Conservation (phyloP, 2,329 filamentous ascomycete genomes). For the Pseudogymnoascus sp. region DNA sequence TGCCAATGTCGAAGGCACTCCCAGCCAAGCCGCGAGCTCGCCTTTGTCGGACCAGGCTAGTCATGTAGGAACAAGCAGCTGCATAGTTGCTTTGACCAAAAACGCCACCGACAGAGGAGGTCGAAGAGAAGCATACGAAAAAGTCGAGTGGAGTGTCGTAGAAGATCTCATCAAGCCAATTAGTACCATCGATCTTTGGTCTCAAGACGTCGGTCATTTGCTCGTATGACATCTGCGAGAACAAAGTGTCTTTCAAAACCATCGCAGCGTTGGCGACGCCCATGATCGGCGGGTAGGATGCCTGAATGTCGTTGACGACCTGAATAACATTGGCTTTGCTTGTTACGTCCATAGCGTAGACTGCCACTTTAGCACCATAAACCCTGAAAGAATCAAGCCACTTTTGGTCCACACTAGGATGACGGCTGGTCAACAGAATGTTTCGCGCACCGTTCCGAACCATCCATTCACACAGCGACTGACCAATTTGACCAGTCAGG, state of each 20-base stretch:
- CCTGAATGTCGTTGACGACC: constrained; percentile 16
- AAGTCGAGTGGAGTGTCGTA: constrained; percentile 16
- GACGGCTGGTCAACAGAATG: constrained; percentile 33
- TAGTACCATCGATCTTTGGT: constrained; percentile 30
- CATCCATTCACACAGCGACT: constrained; percentile 33
- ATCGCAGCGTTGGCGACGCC: constrained; percentile 40
- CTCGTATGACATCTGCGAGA: constrained; percentile 24
- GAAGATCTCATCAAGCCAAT: constrained; percentile 28
- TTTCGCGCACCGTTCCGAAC: constrained; percentile 29
- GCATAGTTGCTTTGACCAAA: constrained; percentile 14
- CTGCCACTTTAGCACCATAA: constrained; percentile 15
- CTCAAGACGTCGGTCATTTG: constrained; percentile 18
- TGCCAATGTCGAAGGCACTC: constrained; percentile 21
- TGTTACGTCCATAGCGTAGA: constrained; percentile 22
- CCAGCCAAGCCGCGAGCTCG: constrained; percentile 5
- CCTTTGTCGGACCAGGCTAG: constrained; percentile 6
- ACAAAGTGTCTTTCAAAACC: constrained; percentile 34
- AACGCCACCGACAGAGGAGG: not conserved
- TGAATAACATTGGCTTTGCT: constrained; percentile 17
- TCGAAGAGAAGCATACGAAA: constrained; percentile 8
- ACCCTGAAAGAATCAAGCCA: constrained; percentile 21
- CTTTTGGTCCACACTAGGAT: constrained; percentile 27
- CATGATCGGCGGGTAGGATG: constrained; percentile 26
- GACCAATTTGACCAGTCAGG: constrained; percentile 27
- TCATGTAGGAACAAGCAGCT: constrained; percentile 12